Conservation (phyloP, 306 rosid genomes). For the Senna siamea region DNA sequence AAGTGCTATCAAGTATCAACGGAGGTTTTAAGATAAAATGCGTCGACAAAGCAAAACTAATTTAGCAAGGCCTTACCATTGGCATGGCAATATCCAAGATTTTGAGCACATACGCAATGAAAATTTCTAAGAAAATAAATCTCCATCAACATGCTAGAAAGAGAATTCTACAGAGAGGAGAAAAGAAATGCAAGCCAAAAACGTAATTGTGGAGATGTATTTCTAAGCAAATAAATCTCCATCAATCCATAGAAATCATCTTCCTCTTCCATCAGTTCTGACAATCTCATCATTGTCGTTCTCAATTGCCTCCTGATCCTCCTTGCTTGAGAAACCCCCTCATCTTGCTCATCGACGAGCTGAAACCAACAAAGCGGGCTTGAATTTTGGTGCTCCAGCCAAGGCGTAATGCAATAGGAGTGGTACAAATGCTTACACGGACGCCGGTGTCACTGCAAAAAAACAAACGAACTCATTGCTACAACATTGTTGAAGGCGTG, state of each 20-base stretch:
- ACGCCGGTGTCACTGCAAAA: too few relatives aligned
- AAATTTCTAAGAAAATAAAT: not conserved
- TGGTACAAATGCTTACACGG: constrained; percentile 84
- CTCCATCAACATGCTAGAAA: not conserved
- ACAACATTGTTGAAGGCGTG: too few relatives aligned
- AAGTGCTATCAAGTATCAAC: not conserved
- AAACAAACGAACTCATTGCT: too few relatives aligned
- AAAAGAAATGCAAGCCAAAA: not conserved
- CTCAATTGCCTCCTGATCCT: constrained; percentile 42
- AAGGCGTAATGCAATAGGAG: constrained; percentile 78
- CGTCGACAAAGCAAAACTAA: too few relatives aligned
- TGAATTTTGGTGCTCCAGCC: constrained; percentile 67
- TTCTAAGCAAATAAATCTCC: too few relatives aligned
- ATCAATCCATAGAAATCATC: constrained; percentile 62
- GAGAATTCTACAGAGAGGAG: not conserved
- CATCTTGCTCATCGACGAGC: constrained; percentile 36
- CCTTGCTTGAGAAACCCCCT: constrained; percentile 26
- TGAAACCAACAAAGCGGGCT: constrained; percentile 84
- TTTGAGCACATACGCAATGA: too few relatives aligned
- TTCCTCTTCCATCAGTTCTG: constrained; percentile 51
- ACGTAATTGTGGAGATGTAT: too few relatives aligned
- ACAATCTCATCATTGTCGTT: constrained; percentile 40
- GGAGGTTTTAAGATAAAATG: too few relatives aligned
- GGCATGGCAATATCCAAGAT: too few relatives aligned
- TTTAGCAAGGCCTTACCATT: not conserved